Conservation (phyloP, 192 early-diverging fungal species). For the Dimargaris xerosporica region DNA sequence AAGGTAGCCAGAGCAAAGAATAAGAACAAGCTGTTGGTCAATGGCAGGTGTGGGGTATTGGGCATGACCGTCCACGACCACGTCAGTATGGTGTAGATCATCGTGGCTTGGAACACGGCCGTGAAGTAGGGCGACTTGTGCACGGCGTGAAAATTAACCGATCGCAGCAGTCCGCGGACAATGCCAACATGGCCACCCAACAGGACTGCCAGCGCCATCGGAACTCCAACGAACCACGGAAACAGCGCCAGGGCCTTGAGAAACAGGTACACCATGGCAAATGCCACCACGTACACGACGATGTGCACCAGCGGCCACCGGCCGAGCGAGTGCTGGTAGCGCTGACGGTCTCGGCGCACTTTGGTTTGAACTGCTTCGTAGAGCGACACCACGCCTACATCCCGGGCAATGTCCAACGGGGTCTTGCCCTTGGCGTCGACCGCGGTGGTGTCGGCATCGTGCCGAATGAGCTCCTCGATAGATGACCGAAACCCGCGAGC, state of each 20-base stretch:
- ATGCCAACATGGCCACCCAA: slow-evolving; percentile 39
- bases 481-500: slow-evolving; percentile 37
- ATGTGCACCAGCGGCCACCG: slow-evolving; percentile 34
- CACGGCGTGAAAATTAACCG: slow-evolving; percentile 34
- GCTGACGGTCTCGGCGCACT: slow-evolving; percentile 15
- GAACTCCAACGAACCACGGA: slow-evolving; percentile 65
- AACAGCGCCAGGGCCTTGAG: slow-evolving; percentile 41
- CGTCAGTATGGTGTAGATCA: slow-evolving; percentile 48
- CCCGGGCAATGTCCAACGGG: slow-evolving; percentile 65
- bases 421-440: slow-evolving; percentile 66
- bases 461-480: slow-evolving; percentile 52
- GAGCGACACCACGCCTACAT: slow-evolving; percentile 30
- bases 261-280: slow-evolving; percentile 38
- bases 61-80: slow-evolving; percentile 52
- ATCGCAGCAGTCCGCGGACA: slow-evolving; percentile 36
- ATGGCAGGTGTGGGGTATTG: slow-evolving; percentile 27
- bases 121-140: slow-evolving; percentile 69
- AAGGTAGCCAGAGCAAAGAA: slow-evolving; percentile 37
- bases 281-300: slow-evolving; percentile 54
- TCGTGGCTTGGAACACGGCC: slow-evolving; percentile 73
- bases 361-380: slow-evolving; percentile 13
- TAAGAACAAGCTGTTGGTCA: slow-evolving; percentile 51
- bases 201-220: slow-evolving; percentile 35
- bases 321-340: slow-evolving; percentile 15
- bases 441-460: slow-evolving; percentile 46